Conservation (phyloP, 345 rosid genomes). For the Aurinia saxatilis region DNA sequence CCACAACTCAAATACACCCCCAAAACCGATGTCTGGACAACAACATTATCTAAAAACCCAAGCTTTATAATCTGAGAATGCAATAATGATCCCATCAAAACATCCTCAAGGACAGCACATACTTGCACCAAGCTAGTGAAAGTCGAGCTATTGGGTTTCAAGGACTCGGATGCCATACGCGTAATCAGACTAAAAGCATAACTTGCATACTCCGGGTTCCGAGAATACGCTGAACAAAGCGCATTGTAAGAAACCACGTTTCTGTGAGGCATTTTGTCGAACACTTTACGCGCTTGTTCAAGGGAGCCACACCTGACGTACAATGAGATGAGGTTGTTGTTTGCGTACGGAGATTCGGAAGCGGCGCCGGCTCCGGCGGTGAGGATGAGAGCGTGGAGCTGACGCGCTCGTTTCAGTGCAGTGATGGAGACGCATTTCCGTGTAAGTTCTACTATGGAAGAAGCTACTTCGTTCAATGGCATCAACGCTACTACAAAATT, state of each 20-base stretch:
- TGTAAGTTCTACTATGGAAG: constrained; percentile 30
- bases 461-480: constrained; percentile 32
- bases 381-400: constrained; percentile 56
- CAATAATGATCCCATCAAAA: constrained; percentile 39
- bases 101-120: constrained; percentile 41
- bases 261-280: constrained; percentile 68
- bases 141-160: constrained; percentile 57
- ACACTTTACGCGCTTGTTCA: constrained; percentile 34
- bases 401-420: constrained; percentile 41
- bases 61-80: constrained; percentile 47
- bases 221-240: constrained; percentile 60
- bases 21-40: constrained; percentile 68
- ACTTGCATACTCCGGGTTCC: constrained; percentile 26
- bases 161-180: constrained; percentile 36
- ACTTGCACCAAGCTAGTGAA: constrained; percentile 70
- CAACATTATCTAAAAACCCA: constrained; percentile 40
- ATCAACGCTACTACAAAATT: constrained; percentile 2
- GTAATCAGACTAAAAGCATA: constrained; percentile 30
- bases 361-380: constrained; percentile 22
- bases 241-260: constrained; percentile 60
- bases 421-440: constrained; percentile 47
- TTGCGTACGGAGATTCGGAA: constrained; percentile 37
- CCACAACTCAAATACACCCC: constrained; percentile 66
- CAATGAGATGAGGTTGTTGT: constrained; percentile 64
- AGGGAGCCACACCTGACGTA: constrained; percentile 49